Percentiles rank a stretch among this genome's conserved stretches.
Conservation (phyloP, 768 basidiomycete genomes). For the Coprinopsis strossmayeri region DNA sequence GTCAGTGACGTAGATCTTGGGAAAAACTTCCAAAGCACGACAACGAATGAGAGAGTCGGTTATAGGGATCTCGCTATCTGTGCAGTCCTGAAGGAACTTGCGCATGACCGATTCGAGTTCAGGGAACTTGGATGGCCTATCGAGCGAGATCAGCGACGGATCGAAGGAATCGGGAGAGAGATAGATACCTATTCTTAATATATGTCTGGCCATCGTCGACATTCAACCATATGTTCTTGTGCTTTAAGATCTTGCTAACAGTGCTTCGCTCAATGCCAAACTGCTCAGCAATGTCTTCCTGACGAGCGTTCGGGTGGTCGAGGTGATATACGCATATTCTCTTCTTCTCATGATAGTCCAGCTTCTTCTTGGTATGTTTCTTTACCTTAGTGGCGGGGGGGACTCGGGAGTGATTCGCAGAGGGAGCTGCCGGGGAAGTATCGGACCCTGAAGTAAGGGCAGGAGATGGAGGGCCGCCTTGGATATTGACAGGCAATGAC, state of each 20-base stretch:
- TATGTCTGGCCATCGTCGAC: constrained; percentile 50
- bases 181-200: constrained; percentile 61
- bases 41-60: constrained; percentile 59
- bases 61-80: constrained; percentile 38
- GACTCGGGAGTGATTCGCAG: not conserved
- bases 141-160: constrained; percentile 10
- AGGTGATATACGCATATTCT: constrained; percentile 65
- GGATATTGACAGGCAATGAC: constrained; percentile 20
- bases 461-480: constrained; percentile 55
- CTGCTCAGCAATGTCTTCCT: constrained; percentile 75
- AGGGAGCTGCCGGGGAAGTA: not conserved
- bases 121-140: constrained; percentile 76
- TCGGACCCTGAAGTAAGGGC: constrained; percentile 51
- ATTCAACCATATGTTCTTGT: constrained; percentile 77
- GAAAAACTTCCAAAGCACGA: constrained; percentile 64
- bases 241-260: constrained; percentile 88
- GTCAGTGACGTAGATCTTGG: constrained; percentile 30
- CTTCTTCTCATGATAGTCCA: constrained; percentile 70
- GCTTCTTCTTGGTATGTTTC: constrained; percentile 65
- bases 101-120: constrained; percentile 63
- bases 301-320: constrained; percentile 60
- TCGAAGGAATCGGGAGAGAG: constrained; percentile 6
- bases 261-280: constrained; percentile 87
- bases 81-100: constrained; percentile 53
- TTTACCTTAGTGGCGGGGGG: constrained; percentile 2